Base-by-base conservation (phyloP, 352 stramenopile genomes). In the Pythium phragmiticola region DNA sequence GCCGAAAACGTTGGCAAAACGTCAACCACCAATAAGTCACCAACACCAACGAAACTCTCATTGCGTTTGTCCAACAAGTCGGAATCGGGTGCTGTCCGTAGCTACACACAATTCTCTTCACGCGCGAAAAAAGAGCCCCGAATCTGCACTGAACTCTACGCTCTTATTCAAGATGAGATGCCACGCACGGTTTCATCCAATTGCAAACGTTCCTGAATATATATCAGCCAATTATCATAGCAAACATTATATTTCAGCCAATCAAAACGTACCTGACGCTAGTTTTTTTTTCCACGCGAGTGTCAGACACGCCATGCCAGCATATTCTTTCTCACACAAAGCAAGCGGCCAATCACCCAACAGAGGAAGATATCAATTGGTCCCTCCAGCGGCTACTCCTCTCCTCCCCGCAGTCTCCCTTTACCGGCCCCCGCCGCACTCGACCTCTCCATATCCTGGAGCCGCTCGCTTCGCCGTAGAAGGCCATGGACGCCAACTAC, bases 401-500 rank as follows among this genome's bases (percentile, higher is more conserved):
- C 12, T 23, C 23, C 28, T 21, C 47, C 39, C 28, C 28, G 33
- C 50, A 55, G 48, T 55, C 48, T 55, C 50, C 30, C 33, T 49
- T 49, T 30, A 39, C 13, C 53, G 23, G 8, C 48, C 16, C 4
- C 48, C 7, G 7, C 11, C 48, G 28, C 11, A 41, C 8, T 23
- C 23, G 9, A 41, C 28, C 23, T 41, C 48, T 30, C 26, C 16
- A 5, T 26, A 9, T 42, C n/a, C 21, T 52, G 19, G 46, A 6
- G 46, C 9, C 28, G 5, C 14, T 19, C 26, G 26, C 26, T 3
- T 30, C 26, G 26, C 26, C 26, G 14, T 47, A 3, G 48, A n/a
- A 21, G 48, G 23, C 30, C 14, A 68, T 60, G 47, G 56, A 60
- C 43, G 43, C 65, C 26, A 49, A 66, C 45, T 71, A 71, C 58